These are phyloP conservation scores for Penicillium tannophilum DNA, from an alignment of 495 filamentous ascomycete species.

Conservation along the genomic window DNA sequence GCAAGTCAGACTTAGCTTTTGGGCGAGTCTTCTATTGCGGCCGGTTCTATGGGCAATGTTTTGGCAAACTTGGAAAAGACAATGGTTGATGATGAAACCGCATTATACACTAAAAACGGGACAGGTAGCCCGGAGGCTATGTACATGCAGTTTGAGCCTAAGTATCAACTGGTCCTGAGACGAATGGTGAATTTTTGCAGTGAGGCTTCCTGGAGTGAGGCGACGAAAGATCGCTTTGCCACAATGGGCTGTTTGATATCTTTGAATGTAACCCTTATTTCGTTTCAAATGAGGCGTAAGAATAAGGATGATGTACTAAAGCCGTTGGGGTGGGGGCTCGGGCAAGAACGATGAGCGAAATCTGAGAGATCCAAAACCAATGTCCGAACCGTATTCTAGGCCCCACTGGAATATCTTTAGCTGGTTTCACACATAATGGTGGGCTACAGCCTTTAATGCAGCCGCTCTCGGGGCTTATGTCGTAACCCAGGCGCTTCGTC, in stretches of 20 bases:
- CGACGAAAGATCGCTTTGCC: background rate
- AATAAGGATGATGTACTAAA: background rate
- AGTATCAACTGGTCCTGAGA: conserved; percentile 18
- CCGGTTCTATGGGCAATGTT: background rate
- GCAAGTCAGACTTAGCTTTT: conserved; percentile 62
- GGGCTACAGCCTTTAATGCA: conserved; percentile 3
- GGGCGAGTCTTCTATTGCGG: conserved; percentile 47
- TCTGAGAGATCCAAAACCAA: background rate
- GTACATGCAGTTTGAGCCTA: conserved; percentile 24
- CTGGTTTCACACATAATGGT: background rate
- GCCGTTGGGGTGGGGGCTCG: background rate
- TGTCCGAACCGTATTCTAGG: background rate
- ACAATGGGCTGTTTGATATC: background rate
- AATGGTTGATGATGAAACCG: conserved; percentile 52
- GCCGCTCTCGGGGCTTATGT: conserved; percentile 6
- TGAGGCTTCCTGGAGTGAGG: background rate
- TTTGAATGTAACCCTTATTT: background rate
- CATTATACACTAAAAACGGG: conserved; percentile 38
- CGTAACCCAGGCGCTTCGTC: conserved; percentile 7
- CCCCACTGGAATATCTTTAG: background rate
- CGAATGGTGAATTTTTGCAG: conserved; percentile 18
- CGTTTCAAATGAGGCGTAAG: background rate
- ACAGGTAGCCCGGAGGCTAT: conserved; percentile 21
- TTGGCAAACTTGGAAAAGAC: conserved; percentile 44
- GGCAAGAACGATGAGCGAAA: background rate